Evolutionary conservation across 306 rosid genomes (phyloP), one percentile per base, ranked within the genome.

Genomic region (Abrus pulchellus): DNA sequence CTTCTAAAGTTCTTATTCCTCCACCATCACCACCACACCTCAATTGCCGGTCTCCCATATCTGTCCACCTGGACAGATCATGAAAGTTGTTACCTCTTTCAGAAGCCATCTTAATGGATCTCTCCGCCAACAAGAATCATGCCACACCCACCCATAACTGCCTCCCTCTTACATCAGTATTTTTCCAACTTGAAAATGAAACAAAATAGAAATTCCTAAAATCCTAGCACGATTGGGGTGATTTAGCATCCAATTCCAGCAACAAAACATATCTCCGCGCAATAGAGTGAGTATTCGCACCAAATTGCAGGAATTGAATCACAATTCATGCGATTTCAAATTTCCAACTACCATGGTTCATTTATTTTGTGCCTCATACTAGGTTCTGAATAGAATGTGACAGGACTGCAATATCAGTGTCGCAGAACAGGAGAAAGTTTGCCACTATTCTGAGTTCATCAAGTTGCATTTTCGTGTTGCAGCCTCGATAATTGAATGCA

Each of bases 151-250:
- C 68, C 68, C 0, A 12, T 33, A 44, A 5, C 44, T 32, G 44
- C 38, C 54, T 20, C 68, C 9, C 66, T 28, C 7, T 4, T n/a
- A 67, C 14, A 45, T 68, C 20, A 28, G 9, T 28, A 10, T 27
- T 2, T 28, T 6, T 12, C n/a, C 14, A 41, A 41, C 34, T 41
- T 66, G 13, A 8, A 49, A 49, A 48, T 48, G 60, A 44, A 69
- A 14, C 50, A 49, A 47, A 70, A 33, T 70, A 59, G 13, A 70
- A 68, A 71, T 7, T 34, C 76, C 76, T n/a, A 50, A 54, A 50
- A 38, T 32, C 1, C 13, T 29, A 5, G 32, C 48, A 7, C 6
- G 7, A 13, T 33, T 34, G 48, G 32, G 76, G 74, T 4, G 8
- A 44, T 28, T 68, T 32, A 33, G n/a, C n/a, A 50, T 50, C 62